Evolutionary conservation across 768 basidiomycete species (phyloP), one percentile per base, ranked within the genome.

Genomic region (Boletus tomentosulus): DNA sequence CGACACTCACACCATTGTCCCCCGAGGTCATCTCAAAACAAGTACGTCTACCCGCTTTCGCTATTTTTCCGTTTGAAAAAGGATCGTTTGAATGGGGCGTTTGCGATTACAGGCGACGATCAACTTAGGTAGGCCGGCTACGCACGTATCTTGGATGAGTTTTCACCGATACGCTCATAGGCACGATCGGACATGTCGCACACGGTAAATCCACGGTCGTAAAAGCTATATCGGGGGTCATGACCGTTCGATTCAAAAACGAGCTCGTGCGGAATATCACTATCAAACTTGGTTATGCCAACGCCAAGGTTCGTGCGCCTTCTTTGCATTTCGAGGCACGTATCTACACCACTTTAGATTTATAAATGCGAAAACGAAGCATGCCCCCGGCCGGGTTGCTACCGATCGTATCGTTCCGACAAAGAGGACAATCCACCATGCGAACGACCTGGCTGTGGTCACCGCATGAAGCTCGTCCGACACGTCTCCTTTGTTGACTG

Each of bases 401-500:
- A 95, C 76, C 80, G 89, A 63, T 96, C 92, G 11, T 98, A 96
- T 71, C 86, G 85, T 45, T 94, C 91, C 1, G 85, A 91, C 73
- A 98, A 98, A 70, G 97, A 98, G 73, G 90, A 93, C 58, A 82
- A 84, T 62, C 96, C 96, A 7, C 86, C 86, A 16, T 99, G 97
- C 72, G 94, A 97, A 72, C 82, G 92, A 19, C 90, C 92, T 22
- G 92, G 92, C 56, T 98, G 97, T 73, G 87, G 85, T 37, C 84
- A 85, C 52, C 81, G 83, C 16, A 94, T 98, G 92, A 88, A 87
- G 63, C 84, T 98, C 60, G 68, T 98, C 58, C 87, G 95, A 60
- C 97, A 99, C 65, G 95, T 98, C 66, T 98, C 96, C 3, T 99
- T 99, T 73, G 97, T 99, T 67, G 97, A 99, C 72, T 93, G 89